Evolutionary conservation across 2,329 filamentous ascomycete genomes (phyloP).

Genomic region (Talaromyces verruculosus): DNA sequence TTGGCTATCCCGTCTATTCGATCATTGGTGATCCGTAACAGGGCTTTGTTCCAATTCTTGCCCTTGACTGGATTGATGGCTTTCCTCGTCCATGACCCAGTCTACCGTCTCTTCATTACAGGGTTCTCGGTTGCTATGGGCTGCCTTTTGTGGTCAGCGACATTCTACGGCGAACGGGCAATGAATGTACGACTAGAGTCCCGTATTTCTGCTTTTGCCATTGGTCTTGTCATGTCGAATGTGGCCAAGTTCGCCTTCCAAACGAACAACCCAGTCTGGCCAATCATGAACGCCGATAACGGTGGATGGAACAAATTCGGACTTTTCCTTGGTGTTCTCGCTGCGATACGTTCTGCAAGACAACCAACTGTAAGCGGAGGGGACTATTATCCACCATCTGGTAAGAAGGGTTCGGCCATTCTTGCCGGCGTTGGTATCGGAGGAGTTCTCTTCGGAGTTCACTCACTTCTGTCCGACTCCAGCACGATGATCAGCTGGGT

Average conservation of each 20-base stretch:
- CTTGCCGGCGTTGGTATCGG: constrained; percentile 76
- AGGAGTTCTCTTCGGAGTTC: constrained; percentile 82
- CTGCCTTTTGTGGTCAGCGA: constrained; percentile 80
- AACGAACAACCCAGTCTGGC: constrained; percentile 97
- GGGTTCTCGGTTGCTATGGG: constrained; percentile 77
- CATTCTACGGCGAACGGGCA: constrained; percentile 73
- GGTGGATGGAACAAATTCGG: constrained; percentile 91
- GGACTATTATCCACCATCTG: constrained; percentile 52
- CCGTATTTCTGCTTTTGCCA: constrained; percentile 74
- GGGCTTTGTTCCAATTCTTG: constrained; percentile 70
- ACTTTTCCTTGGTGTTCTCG: constrained; percentile 70
- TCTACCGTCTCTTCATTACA: constrained; percentile 74
- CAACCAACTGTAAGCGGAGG: constrained; percentile 55
- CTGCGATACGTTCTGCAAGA: constrained; percentile 73
- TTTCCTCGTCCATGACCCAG: constrained; percentile 72
- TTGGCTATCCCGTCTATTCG: constrained; percentile 71
- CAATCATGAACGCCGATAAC: constrained; percentile 83
- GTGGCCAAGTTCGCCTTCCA: constrained; percentile 89
- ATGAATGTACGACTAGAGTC: constrained; percentile 65
- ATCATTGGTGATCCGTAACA: constrained; percentile 65
- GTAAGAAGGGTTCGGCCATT: constrained; percentile 65
- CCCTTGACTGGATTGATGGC: constrained; percentile 77
- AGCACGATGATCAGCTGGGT: constrained; percentile 99
- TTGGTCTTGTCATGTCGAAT: constrained; percentile 81
- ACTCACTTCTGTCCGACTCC: constrained; percentile 90